Evolutionary conservation across 805 yeast genomes (phyloP).

Genomic region (Danielia oregonensis): DNA sequence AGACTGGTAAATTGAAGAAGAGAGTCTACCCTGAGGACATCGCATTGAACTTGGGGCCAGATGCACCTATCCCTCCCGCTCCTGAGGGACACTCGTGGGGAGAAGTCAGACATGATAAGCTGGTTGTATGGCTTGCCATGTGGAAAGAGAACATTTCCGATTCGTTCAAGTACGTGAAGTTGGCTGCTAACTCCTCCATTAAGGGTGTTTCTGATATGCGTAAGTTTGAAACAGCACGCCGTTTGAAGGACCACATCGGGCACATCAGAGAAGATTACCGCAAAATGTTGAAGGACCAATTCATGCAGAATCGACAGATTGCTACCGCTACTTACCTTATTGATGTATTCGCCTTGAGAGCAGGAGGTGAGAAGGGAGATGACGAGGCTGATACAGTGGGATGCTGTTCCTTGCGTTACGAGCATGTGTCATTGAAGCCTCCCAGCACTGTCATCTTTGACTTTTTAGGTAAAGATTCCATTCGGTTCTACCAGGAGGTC

Average conservation of each 20-base stretch:
- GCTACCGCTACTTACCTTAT: conserved; percentile 93
- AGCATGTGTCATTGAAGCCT: conserved; percentile 81
- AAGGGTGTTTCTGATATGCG: conserved; percentile 89
- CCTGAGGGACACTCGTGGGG: conserved; percentile 92
- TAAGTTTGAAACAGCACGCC: conserved; percentile 91
- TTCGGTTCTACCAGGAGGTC: conserved; percentile 87
- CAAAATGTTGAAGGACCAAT: conserved; percentile 60
- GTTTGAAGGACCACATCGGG: conserved; percentile 69
- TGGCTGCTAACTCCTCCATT: conserved; percentile 85
- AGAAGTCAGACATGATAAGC: conserved; percentile 80
- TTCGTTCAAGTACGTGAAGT: conserved; percentile 79
- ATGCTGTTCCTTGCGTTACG: conserved; percentile 89
- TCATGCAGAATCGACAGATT: conserved; percentile 84
- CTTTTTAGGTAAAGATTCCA: conserved; percentile 93
- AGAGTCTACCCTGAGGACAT: conserved; percentile 89
- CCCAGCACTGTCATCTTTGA: conserved; percentile 86
- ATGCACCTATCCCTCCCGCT: conserved; percentile 69
- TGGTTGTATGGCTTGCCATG: conserved; percentile 94
- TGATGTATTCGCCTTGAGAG: conserved; percentile 91
- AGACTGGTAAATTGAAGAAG: conserved; percentile 85
- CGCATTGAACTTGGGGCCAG: conserved; percentile 74
- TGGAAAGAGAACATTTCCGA: conserved; percentile 93
- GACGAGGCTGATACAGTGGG: conserved; percentile 99
- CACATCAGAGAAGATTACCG: conserved; percentile 73
- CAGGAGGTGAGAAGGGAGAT: conserved; percentile 96